Base-by-base conservation (phyloP, 2,329 filamentous ascomycete genomes). In the Dothistroma septosporum region DNA sequence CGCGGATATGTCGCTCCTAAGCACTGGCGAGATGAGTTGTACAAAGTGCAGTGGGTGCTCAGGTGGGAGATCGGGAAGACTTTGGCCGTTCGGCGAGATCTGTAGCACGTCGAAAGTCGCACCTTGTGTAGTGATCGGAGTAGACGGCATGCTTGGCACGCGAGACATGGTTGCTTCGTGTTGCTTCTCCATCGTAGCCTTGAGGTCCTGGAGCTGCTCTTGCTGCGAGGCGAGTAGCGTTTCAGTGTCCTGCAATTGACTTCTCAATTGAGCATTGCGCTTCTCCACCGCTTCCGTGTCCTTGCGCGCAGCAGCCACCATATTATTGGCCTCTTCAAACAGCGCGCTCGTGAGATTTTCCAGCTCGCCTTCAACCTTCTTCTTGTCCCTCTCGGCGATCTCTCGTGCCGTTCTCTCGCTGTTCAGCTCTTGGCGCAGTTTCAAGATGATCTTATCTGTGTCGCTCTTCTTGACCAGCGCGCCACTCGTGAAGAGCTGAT, bases 251-350 rank as follows among this genome's bases (percentile, higher is more conserved):
- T 86, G 86, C 57, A 99, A 81, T 75, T 97, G 92, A 28, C 88
- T 83, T 70, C 86, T 90, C 55, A 97, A 83, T 75, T 95, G 91
- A 60, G 96, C 91, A 70, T 94, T 96, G 73, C 91, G 91, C 63
- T 68, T 70, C 71, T 89, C 89, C 60, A 92, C 87, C 4, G 84
- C 83, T 66, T 97, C 92, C 41, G 91, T 88, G 68, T 97, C 91
- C 65, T 85, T 87, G 63, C 96, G 91, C 41, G 93, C 93, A 16
- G 86, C 87, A 46, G 93, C 90, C 56, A 99, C 94, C 93, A 99
- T 97, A 76, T 89, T 92, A 78, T 99, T 97, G 54, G 94, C 94
- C 79, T 99, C 93, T 73, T 97, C 92, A 65, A 99, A 99, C n/a
- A 99, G 82, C 31, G 91, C 92, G 1, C 91, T 87, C 0, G 94